phyloP scores from a whole-genome alignment of 2,329 filamentous ascomycete genomes.

The Epichloe baconii region DNA sequence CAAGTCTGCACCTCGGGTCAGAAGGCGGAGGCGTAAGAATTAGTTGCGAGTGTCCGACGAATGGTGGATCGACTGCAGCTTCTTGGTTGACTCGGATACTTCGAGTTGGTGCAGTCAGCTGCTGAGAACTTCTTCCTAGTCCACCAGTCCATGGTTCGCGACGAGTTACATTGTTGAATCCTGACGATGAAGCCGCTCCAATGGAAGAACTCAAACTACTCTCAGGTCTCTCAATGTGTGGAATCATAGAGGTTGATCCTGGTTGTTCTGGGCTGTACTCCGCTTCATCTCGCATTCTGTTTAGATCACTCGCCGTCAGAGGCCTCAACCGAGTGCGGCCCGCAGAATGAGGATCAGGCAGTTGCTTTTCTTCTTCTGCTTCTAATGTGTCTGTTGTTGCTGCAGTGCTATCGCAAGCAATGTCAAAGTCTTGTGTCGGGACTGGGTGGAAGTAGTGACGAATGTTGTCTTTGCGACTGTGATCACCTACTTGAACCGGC shows the following conservation, averaged over 20 bases:
- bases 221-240: neutral
- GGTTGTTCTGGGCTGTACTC: constrained; percentile 7
- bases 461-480: constrained; percentile 13
- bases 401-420: constrained; percentile 23
- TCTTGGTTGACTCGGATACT: neutral
- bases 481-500: neutral
- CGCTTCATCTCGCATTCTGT: constrained; percentile 8
- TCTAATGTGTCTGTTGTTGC: constrained; percentile 6
- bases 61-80: neutral
- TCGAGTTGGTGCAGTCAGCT: neutral
- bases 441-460: constrained; percentile 18
- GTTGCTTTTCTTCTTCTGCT: neutral
- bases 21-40: constrained; percentile 7
- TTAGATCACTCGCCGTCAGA: constrained; percentile 9
- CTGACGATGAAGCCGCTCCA: neutral
- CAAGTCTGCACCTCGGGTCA: neutral
- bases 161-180: neutral
- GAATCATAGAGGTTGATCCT: neutral
- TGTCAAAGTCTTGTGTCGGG: constrained; percentile 16
- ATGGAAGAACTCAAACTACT: neutral
- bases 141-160: neutral
- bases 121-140: neutral
- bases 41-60: neutral
- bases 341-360: neutral
- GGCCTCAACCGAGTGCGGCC: constrained; percentile 9